Conservation (phyloP, 805 yeast species). For the Huiozyma sinensis region DNA sequence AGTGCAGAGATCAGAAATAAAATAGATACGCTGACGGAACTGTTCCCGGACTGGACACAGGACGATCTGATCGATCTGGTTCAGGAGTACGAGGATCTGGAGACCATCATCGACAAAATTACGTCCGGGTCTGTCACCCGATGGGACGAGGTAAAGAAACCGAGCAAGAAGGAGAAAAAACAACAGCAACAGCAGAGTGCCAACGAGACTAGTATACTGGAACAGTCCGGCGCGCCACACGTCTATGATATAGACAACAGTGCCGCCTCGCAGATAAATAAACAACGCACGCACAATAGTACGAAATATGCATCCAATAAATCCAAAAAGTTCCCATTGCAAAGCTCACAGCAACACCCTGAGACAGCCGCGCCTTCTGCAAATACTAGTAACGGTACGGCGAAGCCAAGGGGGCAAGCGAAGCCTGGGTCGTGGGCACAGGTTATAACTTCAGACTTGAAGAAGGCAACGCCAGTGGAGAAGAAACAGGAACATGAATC, state of each 20-base stretch:
- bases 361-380: constrained; percentile 7
- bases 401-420: constrained; percentile 1
- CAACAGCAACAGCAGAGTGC: constrained; percentile 9
- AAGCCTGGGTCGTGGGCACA: constrained; percentile 32
- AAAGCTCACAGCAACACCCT: constrained; percentile 4
- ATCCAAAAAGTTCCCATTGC: background rate
- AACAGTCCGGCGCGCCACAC: constrained; percentile 5
- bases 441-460: constrained; percentile 16
- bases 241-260: constrained; percentile 10
- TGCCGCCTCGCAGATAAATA: background rate
- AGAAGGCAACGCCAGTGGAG: constrained; percentile 4
- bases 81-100: constrained; percentile 67
- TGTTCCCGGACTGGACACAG: constrained; percentile 90
- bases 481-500: background rate
- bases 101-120: constrained; percentile 74
- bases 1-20: constrained; percentile 29
- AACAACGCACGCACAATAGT: constrained; percentile 1
- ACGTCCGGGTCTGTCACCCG: constrained; percentile 81
- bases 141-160: constrained; percentile 86
- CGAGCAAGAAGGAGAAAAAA: constrained; percentile 46
- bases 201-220: background rate
- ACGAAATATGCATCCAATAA: constrained; percentile 3
- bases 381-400: background rate
- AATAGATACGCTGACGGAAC: constrained; percentile 55
- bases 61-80: constrained; percentile 74